phyloP scores from a whole-genome alignment of 169 alveolate species.

The Cryptosporidium xiaoi region DNA sequence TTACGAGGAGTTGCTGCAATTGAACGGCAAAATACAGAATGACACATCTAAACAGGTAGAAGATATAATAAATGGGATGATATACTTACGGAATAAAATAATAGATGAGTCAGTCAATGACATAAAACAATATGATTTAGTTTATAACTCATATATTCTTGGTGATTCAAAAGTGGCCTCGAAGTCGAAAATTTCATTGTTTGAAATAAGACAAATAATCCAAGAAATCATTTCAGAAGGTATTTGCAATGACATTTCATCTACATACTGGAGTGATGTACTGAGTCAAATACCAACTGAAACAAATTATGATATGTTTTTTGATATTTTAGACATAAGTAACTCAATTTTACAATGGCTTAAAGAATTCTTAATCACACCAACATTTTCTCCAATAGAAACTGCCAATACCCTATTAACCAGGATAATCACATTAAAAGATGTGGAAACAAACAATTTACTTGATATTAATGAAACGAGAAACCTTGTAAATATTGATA shows the following conservation, averaged over 20 bases:
- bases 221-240: constrained; percentile 34
- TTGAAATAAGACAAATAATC: constrained; percentile 33
- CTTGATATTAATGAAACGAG: not conserved
- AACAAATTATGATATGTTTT: constrained; percentile 1
- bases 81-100: constrained; percentile 27
- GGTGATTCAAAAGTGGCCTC: not conserved
- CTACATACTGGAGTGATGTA: constrained; percentile 71
- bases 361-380: constrained; percentile 33
- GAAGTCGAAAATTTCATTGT: constrained; percentile 5
- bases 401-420: not conserved
- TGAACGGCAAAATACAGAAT: not conserved
- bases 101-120: constrained; percentile 4
- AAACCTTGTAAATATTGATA: not conserved
- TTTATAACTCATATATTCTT: not conserved
- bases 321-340: constrained; percentile 40
- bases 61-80: constrained; percentile 61
- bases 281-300: constrained; percentile 54
- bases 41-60: not conserved
- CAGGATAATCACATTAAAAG: not conserved
- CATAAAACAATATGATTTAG: not conserved
- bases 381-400: not conserved
- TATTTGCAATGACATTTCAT: constrained; percentile 41
- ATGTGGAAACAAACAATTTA: not conserved
- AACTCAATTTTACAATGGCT: constrained; percentile 61
- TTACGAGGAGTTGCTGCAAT: constrained; percentile 11